These are phyloP conservation scores for Stagonosporopsis vannaccii DNA, from an alignment of 2,329 filamentous ascomycete species.

Conservation along the genomic window DNA sequence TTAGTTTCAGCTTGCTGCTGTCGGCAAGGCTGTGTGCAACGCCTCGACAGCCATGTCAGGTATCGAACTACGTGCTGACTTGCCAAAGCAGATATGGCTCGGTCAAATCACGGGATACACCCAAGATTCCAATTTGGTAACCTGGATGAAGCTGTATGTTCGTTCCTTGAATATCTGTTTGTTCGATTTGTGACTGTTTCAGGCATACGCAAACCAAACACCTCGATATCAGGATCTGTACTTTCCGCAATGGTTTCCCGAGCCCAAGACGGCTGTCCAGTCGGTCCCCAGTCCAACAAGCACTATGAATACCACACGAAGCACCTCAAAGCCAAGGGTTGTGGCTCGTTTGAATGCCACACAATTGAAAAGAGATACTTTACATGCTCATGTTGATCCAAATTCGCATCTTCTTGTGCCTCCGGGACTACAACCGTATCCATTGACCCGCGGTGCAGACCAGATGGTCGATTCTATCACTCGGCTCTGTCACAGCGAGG, in stretches of 20 bases:
- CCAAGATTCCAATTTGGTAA: constrained; percentile 25
- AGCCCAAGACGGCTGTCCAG: constrained; percentile 22
- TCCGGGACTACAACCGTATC: constrained; percentile 23
- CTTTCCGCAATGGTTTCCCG: constrained; percentile 29
- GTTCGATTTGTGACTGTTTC: constrained; percentile 11
- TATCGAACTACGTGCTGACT: constrained; percentile 30
- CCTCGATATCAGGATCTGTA: constrained; percentile 11
- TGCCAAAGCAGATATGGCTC: constrained; percentile 37
- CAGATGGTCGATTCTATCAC: constrained; percentile 20
- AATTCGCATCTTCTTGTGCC: constrained; percentile 15
- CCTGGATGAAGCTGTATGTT: constrained; percentile 23
- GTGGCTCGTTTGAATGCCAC: constrained; percentile 15
- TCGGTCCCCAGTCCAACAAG: constrained; percentile 28
- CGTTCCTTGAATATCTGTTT: not conserved
- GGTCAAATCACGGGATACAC: constrained; percentile 22
- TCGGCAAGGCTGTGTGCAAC: not conserved
- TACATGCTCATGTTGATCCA: constrained; percentile 1
- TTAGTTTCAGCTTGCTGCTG: not conserved
- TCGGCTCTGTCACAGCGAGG: constrained; percentile 12
- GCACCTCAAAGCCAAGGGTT: not conserved
- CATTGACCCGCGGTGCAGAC: constrained; percentile 13
- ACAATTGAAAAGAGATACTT: not conserved
- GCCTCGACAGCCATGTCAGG: not conserved
- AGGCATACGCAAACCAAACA: constrained; percentile 26
- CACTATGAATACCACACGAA: not conserved